Percentiles rank a stretch among this genome's conserved stretches.
These are phyloP conservation scores for Leptographium wingfieldii DNA, from an alignment of 2,329 filamentous ascomycete genomes.

Conservation along the genomic window DNA sequence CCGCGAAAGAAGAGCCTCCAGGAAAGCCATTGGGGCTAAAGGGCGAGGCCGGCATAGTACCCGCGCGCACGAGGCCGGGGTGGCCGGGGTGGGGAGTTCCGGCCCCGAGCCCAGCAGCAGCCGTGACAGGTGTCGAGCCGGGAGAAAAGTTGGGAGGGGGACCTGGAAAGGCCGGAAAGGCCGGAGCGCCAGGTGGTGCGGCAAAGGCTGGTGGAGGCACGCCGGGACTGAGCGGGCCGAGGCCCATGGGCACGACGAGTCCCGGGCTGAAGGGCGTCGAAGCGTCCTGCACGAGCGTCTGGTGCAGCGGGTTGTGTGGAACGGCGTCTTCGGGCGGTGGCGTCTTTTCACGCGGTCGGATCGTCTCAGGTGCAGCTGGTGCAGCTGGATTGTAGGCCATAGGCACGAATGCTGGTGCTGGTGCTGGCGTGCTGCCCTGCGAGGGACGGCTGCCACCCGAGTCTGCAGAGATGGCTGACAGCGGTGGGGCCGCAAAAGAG, in stretches of 20 bases:
- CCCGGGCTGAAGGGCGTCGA: slow-evolving; percentile 39
- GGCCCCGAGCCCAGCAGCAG: no score
- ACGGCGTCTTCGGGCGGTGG: slow-evolving; percentile 59
- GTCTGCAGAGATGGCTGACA: slow-evolving; percentile 5
- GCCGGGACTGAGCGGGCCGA: slow-evolving; percentile 28
- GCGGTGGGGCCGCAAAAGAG: slow-evolving; percentile 28
- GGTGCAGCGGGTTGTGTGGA: slow-evolving; percentile 40
- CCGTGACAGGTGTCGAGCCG: no score
- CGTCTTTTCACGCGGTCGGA: slow-evolving; percentile 66
- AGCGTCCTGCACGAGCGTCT: slow-evolving; percentile 44
- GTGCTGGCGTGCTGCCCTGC: not conserved
- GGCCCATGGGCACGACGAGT: slow-evolving; percentile 33
- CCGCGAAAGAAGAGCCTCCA: not conserved
- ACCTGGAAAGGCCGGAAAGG: slow-evolving; percentile 30
- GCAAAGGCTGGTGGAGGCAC: slow-evolving; percentile 24
- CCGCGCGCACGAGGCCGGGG: slow-evolving; percentile 32
- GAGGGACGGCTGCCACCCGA: not conserved
- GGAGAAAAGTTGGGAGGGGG: slow-evolving; percentile 20
- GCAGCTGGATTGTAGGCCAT: slow-evolving; percentile 72
- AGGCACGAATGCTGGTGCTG: slow-evolving; percentile 22
- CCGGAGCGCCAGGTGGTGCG: slow-evolving; percentile 24
- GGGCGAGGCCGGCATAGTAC: slow-evolving; percentile 35
- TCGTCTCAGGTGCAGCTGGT: slow-evolving; percentile 59
- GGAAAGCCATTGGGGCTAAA: slow-evolving; percentile 17
- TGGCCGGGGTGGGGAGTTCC: slow-evolving; percentile 19